Conservation (phyloP, 2,329 filamentous ascomycete genomes). For the Ceratocystiopsis sp. region DNA sequence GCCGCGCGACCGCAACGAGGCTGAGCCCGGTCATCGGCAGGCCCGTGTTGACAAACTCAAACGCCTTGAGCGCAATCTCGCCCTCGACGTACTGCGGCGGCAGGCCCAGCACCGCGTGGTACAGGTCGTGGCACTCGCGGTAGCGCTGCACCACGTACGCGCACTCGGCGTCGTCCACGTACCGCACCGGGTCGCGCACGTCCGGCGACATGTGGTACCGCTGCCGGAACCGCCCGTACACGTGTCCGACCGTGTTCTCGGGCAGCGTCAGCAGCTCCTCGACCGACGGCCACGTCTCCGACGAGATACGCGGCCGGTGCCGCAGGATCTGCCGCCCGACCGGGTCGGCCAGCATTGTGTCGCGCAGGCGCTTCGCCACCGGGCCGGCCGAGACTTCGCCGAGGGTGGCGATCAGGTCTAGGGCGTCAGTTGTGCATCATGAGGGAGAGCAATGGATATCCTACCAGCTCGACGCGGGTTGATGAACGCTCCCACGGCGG, state of each 20-base stretch:
- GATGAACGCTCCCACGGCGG: constrained; percentile 44
- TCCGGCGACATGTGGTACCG: constrained; percentile 86
- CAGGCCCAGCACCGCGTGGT: constrained; percentile 82
- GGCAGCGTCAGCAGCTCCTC: constrained; percentile 55
- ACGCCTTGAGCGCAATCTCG: constrained; percentile 92
- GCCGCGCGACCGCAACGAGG: constrained; percentile 67
- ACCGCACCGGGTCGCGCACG: constrained; percentile 64
- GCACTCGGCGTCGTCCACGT: constrained; percentile 88
- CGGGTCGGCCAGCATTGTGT: constrained; percentile 71
- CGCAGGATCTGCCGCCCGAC: constrained; percentile 85
- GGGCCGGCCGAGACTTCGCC: constrained; percentile 89
- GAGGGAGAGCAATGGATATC: background rate
- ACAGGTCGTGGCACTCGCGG: constrained; percentile 94
- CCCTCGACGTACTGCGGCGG: constrained; percentile 89
- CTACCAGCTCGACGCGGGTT: constrained; percentile 67
- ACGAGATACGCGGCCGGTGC: constrained; percentile 76
- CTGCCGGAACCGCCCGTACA: constrained; percentile 85
- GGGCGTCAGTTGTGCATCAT: background rate
- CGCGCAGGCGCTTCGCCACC: constrained; percentile 79
- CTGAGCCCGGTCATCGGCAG: constrained; percentile 90
- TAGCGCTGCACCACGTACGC: constrained; percentile 99
- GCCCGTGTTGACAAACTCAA: constrained; percentile 89
- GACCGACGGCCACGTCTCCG: constrained; percentile 44
- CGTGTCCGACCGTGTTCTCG: constrained; percentile 55
- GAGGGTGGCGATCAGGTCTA: constrained; percentile 85